Percentiles rank a stretch among this genome's conserved stretches.
phyloP scores from a whole-genome alignment of 257 asterid species.

The Galeopsis tetrahit region DNA sequence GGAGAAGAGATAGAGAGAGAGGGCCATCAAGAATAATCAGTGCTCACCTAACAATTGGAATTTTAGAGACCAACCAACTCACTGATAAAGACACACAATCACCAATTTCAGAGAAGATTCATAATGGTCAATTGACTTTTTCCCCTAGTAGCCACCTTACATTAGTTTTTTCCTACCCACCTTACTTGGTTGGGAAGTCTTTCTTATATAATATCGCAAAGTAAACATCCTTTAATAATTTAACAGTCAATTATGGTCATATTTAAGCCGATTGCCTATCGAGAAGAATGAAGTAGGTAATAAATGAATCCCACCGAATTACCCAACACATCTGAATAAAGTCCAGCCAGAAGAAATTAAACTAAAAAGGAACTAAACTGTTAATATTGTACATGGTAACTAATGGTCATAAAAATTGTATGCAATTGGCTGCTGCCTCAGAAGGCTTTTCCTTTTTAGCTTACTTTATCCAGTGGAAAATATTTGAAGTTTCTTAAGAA shows the following conservation, averaged over 20 bases:
- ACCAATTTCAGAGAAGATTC: constrained; percentile 19
- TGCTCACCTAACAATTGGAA: constrained; percentile 32
- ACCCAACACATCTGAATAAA: neutral
- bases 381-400: neutral
- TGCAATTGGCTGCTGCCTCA: neutral
- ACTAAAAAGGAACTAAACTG: neutral
- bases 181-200: constrained; percentile 4
- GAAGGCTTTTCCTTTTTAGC: neutral
- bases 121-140: too few relatives aligned
- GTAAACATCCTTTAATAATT: neutral
- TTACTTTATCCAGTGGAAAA: neutral
- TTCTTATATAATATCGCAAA: neutral
- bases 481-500: neutral
- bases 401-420: neutral
- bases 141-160: neutral
- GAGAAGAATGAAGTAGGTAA: too few relatives aligned
- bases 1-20: too few relatives aligned
- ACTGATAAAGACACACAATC: constrained; percentile 40
- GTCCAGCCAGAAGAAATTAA: neutral
- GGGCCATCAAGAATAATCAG: neutral
- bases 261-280: neutral
- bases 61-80: constrained; percentile 38
- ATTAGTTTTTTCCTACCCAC: constrained; percentile 19
- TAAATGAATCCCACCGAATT: neutral
- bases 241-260: neutral